Evolutionary conservation across 73 alveolate genomes (phyloP), one percentile per base, ranked within the genome.

Genomic region (Strombidium stylifer): DNA sequence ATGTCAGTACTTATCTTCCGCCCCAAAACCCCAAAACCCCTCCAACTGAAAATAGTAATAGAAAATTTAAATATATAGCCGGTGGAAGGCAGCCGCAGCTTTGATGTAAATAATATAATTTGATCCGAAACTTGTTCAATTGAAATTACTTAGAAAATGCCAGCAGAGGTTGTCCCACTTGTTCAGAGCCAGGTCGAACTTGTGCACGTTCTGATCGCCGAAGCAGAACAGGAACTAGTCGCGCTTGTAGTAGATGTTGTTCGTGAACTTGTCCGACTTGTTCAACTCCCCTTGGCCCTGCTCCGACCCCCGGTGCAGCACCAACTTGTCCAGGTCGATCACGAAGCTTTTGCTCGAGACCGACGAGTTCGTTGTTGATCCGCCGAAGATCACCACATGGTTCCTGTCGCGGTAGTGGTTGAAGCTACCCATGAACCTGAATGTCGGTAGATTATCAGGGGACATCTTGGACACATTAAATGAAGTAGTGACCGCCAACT

Each of bases 121-220:
- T n/a, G n/a, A n/a, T n/a, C n/a, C n/a, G n/a, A n/a, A n/a, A n/a
- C n/a, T n/a, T n/a, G n/a, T n/a, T n/a, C n/a, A n/a, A n/a, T n/a
- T n/a, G n/a, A n/a, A n/a, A n/a, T n/a, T n/a, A n/a, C n/a, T n/a
- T n/a, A n/a, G n/a, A n/a, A n/a, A n/a, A n/a, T n/a, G n/a, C n/a
- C n/a, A n/a, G n/a, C n/a, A n/a, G n/a, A n/a, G n/a, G n/a, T 56
- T 56, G 11, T 36, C 60, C 73, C 73, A 59, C 45, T 59, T 59
- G 24, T 59, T 44, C 39, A 37, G n/a, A 10, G 27, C 47, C 34
- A 59, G 30, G 45, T 59, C 40, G 2, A 59, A 19, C 23, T 56
- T 39, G 21, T 59, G 73, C 1, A 59, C 31, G 30, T 59, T 37
- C 11, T 37, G 40, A n/a, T 59, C 73, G 24, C 73, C 73, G 40